Percentiles rank a stretch among this genome's conserved stretches.
Conservation (phyloP, 2,329 filamentous ascomycete genomes). For the Fusarium vanettenii region DNA sequence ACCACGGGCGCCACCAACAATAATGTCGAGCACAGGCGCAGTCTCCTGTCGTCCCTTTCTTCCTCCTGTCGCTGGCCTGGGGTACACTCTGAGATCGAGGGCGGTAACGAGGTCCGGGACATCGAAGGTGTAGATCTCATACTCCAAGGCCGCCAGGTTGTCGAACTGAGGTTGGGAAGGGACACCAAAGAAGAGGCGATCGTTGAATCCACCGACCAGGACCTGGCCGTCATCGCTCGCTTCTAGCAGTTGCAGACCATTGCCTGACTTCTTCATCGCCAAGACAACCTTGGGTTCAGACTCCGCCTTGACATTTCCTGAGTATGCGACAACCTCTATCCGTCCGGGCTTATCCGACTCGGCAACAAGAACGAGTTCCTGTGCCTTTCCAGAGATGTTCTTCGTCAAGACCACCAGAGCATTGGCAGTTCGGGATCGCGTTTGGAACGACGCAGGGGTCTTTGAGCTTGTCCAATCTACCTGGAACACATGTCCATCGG, state of each 20-base stretch:
- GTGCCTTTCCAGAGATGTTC: constrained; percentile 46
- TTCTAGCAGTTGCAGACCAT: constrained; percentile 57
- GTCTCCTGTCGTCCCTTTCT: constrained; percentile 43
- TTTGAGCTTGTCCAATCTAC: constrained; percentile 67
- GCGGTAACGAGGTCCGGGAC: constrained; percentile 73
- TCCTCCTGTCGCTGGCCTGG: constrained; percentile 26
- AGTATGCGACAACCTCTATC: constrained; percentile 60
- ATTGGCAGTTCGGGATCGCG: constrained; percentile 56
- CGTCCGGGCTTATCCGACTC: constrained; percentile 53
- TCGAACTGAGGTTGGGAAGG: constrained; percentile 36
- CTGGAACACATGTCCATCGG: constrained; percentile 66
- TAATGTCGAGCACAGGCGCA: constrained; percentile 72
- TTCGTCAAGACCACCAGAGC: constrained; percentile 58
- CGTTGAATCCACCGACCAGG: constrained; percentile 58
- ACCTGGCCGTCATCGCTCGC: constrained; percentile 66
- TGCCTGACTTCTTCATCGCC: constrained; percentile 49
- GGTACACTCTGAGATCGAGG: constrained; percentile 68
- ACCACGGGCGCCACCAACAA: constrained; percentile 81
- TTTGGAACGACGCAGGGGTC: constrained; percentile 55
- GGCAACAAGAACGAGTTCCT: constrained; percentile 61
- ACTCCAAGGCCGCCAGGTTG: constrained; percentile 50
- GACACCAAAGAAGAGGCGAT: constrained; percentile 51
- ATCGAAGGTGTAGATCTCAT: constrained; percentile 69
- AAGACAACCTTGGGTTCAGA: constrained; percentile 51
- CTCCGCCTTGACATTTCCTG: constrained; percentile 46